These are phyloP conservation scores for Reticulascus tulasneorum DNA, from an alignment of 2,329 filamentous ascomycete genomes.

Conservation along the genomic window DNA sequence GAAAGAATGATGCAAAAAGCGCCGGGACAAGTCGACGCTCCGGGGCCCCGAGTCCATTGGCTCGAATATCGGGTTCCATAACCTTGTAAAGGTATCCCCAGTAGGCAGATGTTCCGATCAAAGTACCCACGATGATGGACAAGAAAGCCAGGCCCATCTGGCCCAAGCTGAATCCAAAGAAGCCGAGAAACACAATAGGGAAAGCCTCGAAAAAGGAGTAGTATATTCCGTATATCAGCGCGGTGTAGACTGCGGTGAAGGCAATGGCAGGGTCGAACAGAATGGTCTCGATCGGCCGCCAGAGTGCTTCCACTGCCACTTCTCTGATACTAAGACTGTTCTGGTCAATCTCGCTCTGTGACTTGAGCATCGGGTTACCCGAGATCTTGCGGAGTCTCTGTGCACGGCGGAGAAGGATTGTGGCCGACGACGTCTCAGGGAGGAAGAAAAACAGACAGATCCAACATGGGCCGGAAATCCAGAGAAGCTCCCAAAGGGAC, in stretches of 20 bases:
- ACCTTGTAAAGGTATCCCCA: constrained; percentile 11
- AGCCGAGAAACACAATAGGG: constrained; percentile 32
- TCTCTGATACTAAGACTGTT: constrained; percentile 13
- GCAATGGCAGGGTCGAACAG: constrained; percentile 29
- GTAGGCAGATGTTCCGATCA: constrained; percentile 43
- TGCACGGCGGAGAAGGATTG: constrained; percentile 17
- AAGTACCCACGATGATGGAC: constrained; percentile 52
- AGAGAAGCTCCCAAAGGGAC: constrained; percentile 20
- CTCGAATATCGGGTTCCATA: constrained; percentile 13
- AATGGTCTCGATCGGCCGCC: constrained; percentile 26
- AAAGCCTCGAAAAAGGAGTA: constrained; percentile 60
- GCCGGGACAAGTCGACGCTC: constrained; percentile 17
- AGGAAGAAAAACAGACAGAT: constrained; percentile 19
- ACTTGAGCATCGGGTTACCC: constrained; percentile 6
- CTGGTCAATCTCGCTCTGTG: constrained; percentile 7
- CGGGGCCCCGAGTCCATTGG: constrained; percentile 10
- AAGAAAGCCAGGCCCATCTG: constrained; percentile 60
- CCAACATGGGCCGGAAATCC: constrained; percentile 14
- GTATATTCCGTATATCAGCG: constrained; percentile 47
- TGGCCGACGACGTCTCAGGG: constrained; percentile 19
- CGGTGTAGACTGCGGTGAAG: constrained; percentile 33
- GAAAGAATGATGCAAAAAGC: constrained; percentile 52
- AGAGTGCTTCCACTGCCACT: constrained; percentile 16
- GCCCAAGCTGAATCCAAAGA: constrained; percentile 45
- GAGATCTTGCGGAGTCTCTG: constrained; percentile 13